Evolutionary conservation across 345 rosid genomes (phyloP), one percentile per base, ranked within the genome.

Genomic region (Toxicodendron radicans): DNA sequence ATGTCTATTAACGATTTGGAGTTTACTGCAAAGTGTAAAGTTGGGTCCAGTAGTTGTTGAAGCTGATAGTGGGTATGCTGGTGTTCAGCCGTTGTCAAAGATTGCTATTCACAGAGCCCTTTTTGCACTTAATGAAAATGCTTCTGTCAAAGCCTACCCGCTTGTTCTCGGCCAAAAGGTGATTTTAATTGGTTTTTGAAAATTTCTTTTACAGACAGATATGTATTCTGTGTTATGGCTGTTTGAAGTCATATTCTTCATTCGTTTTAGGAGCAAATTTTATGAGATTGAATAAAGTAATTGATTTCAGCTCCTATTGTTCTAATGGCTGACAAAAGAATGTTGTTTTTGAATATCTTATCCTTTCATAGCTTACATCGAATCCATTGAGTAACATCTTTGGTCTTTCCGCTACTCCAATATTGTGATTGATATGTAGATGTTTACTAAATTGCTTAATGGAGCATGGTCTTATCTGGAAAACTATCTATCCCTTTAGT

Each of bases 21-120:
- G 45, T 24, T 27, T 51, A 33, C 41, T 69, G 48, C 74, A 56
- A 66, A 53, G 9, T 23, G 53, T 62, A 10, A 69, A 0, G 13
- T 54, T 57, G n/a, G 74, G 23, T 33, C 32, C 49, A 21, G 13
- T 60, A 43, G 72, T 41, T 63, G 75, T 64, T 14, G 69, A 35
- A 20, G 68, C 21, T 60, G 64, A 77, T 58, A 45, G 38, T 51
- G 20, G 67, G 24, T 4, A 63, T 35, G 70, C 33, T 58, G 82
- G 78, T 2, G 80, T 72, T 57, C 81, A 78, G 27, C 77, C 84
- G 49, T 71, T 72, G 27, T 45, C 78, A 53, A 73, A 73, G 56
- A 58, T 76, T 46, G 77, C 80, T 24, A 75, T 82, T 58, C 72
- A 64, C 65, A 65, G 56, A 33, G 80, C 73, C 30, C 58, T 73